These are phyloP conservation scores for Tolypocladium sp. DNA, from an alignment of 2,329 filamentous ascomycete genomes.

Conservation along the genomic window DNA sequence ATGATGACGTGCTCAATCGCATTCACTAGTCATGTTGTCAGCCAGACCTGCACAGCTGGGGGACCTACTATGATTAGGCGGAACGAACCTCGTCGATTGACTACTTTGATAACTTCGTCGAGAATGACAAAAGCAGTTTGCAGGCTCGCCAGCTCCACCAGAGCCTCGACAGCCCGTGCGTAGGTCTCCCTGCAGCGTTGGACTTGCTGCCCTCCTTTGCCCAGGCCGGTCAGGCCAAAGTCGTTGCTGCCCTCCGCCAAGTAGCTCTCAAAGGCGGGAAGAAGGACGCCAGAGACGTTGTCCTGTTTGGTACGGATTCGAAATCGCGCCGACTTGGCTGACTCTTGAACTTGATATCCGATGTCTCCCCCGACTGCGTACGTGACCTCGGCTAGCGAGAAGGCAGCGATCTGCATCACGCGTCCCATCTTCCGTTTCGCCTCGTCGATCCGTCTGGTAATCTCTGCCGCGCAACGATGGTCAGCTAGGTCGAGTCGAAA, in stretches of 20 bases:
- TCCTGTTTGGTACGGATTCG: constrained; percentile 92
- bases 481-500: constrained; percentile 2
- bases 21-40: constrained; percentile 53
- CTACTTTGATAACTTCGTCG: constrained; percentile 98
- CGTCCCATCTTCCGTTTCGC: constrained; percentile 99
- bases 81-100: constrained; percentile 77
- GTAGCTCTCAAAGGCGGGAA: constrained; percentile 90
- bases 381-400: constrained; percentile 93
- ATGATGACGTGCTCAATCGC: constrained; percentile 97
- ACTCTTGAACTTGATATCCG: constrained; percentile 94
- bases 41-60: constrained; percentile 9
- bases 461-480: constrained; percentile 48
- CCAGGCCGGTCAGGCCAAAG: constrained; percentile 89
- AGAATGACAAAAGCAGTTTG: constrained; percentile 97
- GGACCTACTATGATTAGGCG: neutral
- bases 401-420: constrained; percentile 98
- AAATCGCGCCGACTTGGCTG: constrained; percentile 86
- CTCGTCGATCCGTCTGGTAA: constrained; percentile 94
- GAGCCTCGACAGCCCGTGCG: constrained; percentile 85
- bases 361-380: constrained; percentile 96
- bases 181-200: constrained; percentile 94
- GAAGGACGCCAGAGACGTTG: constrained; percentile 93
- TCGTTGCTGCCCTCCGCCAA: constrained; percentile 85
- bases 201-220: constrained; percentile 95
- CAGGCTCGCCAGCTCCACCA: constrained; percentile 89